Evolutionary conservation across 805 yeast species (phyloP), one percentile per base, ranked within the genome.

Genomic region (Clavispora phyllophila): DNA sequence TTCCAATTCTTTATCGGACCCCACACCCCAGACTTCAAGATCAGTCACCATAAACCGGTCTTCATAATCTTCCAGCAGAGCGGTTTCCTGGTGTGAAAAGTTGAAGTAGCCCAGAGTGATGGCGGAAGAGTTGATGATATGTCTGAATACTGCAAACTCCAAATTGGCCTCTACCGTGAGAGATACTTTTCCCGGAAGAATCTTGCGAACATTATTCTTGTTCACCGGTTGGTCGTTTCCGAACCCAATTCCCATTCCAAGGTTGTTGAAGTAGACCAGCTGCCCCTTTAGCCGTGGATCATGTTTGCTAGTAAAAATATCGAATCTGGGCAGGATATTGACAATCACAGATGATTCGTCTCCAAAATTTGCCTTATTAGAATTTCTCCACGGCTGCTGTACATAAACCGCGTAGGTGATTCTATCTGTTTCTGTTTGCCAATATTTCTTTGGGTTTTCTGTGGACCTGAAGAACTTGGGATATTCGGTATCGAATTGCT

Each of bases 21-120:
- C 98, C 44, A 88, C 76, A 0, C 98, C 98, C 90, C 93, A 86
- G 0, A 89, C 95, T 57, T 90, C 96, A 20, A 90, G 65, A 49
- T 84, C 90, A 5, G 81, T 78, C 7, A 91, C 77, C 42, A 73
- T 58, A 53, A 91, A 79, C 39, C 87, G 66, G 46, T 83, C 81
- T 57, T 91, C 97, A 54, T 69, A 84, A 50, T 61, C 64, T 50
- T 49, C 50, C 9, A 29, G 8, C 1, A 29, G 15, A 2, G 53
- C 37, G 33, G 50, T 47, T 2, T 19, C 28, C 36, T 59, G 63
- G 1, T 29, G n/a, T 1, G 69, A 62, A 14, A 42, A 47, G 10
- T 56, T 40, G 51, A 66, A 68, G 45, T 49, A 65, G 6, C 55
- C 46, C 12, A 56, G 38, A 3, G 49, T 29, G 31, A 49, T 55